These are phyloP conservation scores for Alternaria hordeiaustralica DNA, from an alignment of 2,329 filamentous ascomycete species.

Conservation along the genomic window DNA sequence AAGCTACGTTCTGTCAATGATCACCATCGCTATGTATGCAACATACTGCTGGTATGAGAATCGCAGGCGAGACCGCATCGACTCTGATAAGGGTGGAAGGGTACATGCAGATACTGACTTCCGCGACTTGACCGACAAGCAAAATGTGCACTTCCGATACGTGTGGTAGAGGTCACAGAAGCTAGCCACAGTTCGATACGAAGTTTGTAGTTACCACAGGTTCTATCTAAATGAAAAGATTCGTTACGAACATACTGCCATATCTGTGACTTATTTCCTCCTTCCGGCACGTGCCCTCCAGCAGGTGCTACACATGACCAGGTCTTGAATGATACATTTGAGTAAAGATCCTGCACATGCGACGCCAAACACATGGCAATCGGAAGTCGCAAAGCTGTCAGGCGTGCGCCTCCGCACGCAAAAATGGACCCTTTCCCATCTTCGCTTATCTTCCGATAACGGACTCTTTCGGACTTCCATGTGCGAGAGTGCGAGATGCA, in stretches of 20 bases:
- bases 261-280: background rate
- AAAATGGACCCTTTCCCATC: background rate
- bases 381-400: background rate
- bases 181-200: background rate
- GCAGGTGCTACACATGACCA: accelerated
- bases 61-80: constrained; percentile 19
- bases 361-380: accelerated
- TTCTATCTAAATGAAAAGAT: background rate
- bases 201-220: background rate
- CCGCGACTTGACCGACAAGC: constrained; percentile 44
- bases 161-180: constrained; percentile 2
- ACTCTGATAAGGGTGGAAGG: constrained; percentile 20
- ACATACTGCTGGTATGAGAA: constrained; percentile 43
- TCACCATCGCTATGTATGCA: constrained; percentile 40
- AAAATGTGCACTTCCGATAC: constrained; percentile 36
- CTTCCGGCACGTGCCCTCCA: no score
- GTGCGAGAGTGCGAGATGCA: background rate
- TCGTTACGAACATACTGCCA: background rate
- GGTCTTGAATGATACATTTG: accelerated
- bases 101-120: constrained; percentile 40
- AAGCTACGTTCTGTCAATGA: constrained; percentile 22
- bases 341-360: background rate
- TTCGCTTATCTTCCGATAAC: background rate
- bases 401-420: background rate
- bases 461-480: background rate